A percentile compares a stretch with the other conserved stretches of the same genome.
Conservation (phyloP, 1,284 basidiomycete species). For the Amylostereum areolatum region DNA sequence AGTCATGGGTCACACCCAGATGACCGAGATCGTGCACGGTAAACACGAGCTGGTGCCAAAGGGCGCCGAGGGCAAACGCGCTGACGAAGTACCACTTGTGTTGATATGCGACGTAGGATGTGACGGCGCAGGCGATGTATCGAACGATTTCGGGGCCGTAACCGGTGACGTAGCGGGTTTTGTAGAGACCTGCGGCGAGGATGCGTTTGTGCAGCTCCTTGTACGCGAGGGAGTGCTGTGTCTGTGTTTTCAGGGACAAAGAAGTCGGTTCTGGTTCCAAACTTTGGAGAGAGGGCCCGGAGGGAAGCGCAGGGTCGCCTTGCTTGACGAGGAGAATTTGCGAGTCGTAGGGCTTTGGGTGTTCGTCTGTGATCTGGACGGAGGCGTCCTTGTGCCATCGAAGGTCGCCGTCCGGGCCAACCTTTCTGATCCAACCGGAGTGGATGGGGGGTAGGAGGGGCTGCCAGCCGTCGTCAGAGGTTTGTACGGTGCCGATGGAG, state of each 20-base stretch:
- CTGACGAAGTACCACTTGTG: constrained; percentile 63
- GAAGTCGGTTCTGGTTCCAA: constrained; percentile 47
- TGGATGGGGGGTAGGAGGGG: constrained; percentile 88
- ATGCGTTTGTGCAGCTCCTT: constrained; percentile 75
- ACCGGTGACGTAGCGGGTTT: constrained; percentile 78
- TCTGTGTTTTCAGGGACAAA: constrained; percentile 59
- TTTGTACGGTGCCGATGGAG: constrained; percentile 69
- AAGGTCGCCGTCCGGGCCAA: constrained; percentile 33
- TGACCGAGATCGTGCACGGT: constrained; percentile 94
- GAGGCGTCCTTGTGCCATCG: constrained; percentile 62
- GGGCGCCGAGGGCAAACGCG: constrained; percentile 78
- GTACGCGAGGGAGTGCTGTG: constrained; percentile 75
- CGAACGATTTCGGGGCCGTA: constrained; percentile 86
- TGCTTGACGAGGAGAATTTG: constrained; percentile 59
- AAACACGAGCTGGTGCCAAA: constrained; percentile 96
- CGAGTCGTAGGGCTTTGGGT: constrained; percentile 19
- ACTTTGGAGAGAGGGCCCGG: constrained; percentile 41
- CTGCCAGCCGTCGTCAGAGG: constrained; percentile 56
- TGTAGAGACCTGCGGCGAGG: constrained; percentile 78
- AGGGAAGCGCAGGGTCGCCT: constrained; percentile 18
- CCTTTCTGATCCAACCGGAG: constrained; percentile 69
- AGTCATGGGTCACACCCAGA: constrained; percentile 87
- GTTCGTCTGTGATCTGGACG: constrained; percentile 32
- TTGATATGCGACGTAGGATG: constrained; percentile 61
- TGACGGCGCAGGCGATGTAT: constrained; percentile 59